These are phyloP conservation scores for Senecio squalidus DNA, from an alignment of 140 eudicot genomes.

Conservation along the genomic window DNA sequence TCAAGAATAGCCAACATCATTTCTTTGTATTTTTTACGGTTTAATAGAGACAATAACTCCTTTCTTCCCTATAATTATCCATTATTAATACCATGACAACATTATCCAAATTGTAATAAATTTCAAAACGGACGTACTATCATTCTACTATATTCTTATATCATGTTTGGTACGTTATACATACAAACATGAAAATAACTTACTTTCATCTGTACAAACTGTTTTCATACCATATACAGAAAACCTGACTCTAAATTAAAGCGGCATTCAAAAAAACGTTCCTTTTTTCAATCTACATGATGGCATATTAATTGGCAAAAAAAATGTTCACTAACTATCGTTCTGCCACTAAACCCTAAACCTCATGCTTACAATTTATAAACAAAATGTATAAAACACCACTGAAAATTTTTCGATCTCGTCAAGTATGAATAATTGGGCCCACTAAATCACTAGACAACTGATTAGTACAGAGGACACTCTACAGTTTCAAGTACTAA, in stretches of 20 bases:
- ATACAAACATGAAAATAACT: no score
- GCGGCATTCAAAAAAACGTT: background rate
- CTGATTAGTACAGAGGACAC: background rate
- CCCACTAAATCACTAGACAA: background rate
- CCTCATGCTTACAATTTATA: background rate
- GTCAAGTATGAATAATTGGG: background rate
- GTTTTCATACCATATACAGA: background rate
- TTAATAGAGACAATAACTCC: conserved; percentile 79
- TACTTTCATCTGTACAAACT: background rate
- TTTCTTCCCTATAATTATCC: conserved; percentile 95
- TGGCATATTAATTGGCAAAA: background rate
- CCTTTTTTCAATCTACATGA: background rate
- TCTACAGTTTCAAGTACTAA: background rate
- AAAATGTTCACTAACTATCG: background rate
- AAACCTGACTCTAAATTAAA: background rate
- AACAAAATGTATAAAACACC: background rate
- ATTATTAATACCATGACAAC: conserved; percentile 10
- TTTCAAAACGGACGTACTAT: background rate
- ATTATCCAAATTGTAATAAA: conserved; percentile 4
- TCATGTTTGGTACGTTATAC: no score
- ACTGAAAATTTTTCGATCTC: background rate
- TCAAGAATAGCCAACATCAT: conserved; percentile 82
- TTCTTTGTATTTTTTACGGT: conserved; percentile 86
- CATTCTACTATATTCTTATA: no score
- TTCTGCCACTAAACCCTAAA: background rate